Evolutionary conservation across 2,329 filamentous ascomycete genomes (phyloP).

Genomic region (Rhynchosporium graminicola): DNA sequence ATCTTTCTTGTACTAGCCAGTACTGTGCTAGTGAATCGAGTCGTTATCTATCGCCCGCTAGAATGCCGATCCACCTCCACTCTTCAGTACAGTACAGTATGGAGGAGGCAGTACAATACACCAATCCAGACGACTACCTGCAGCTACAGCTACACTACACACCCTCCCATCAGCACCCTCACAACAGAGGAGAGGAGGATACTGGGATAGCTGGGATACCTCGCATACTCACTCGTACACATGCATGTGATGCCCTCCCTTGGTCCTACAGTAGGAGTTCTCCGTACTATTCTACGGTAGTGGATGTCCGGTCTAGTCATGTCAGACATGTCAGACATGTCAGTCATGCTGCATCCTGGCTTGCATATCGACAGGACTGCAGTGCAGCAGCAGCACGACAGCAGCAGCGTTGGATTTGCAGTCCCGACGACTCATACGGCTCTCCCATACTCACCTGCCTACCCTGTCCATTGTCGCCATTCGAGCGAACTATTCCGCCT

Average conservation of each 20-base stretch:
- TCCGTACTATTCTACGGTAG: no score
- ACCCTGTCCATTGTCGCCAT: neutral
- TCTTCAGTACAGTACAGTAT: neutral
- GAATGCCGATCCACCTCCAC: neutral
- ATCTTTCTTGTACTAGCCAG: no score
- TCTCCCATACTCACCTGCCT: neutral
- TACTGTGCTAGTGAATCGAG: no score
- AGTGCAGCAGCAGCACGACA: conserved; percentile 9
- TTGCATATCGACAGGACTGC: neutral
- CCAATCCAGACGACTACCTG: neutral
- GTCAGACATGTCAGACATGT: neutral
- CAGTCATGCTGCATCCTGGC: conserved; percentile 1
- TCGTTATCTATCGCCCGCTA: no score
- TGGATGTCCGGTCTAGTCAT: neutral
- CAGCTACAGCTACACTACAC: neutral
- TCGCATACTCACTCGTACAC: neutral
- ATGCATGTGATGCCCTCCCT: conserved; percentile 3
- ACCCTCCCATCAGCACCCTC: neutral
- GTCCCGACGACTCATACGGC: neutral
- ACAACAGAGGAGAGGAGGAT: neutral
- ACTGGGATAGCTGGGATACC: no score
- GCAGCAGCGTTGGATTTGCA: neutral
- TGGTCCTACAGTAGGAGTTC: no score
- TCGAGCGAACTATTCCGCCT: conserved; percentile 1
- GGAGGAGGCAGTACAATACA: neutral